Conservation (phyloP, 1,284 basidiomycete genomes). For the Tilletiaria anomala region DNA sequence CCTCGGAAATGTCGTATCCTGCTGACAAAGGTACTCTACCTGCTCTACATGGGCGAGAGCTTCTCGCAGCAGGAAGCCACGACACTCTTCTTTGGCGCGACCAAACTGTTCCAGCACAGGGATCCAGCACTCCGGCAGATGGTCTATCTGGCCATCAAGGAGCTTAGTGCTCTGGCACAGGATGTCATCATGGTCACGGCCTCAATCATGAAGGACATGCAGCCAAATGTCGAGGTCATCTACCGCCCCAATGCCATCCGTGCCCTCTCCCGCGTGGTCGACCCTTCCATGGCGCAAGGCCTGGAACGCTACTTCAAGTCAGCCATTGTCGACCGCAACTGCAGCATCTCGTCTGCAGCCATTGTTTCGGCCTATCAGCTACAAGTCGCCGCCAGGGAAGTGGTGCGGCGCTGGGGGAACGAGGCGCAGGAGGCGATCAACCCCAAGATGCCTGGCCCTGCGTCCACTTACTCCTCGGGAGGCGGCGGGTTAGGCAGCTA, state of each 20-base stretch:
- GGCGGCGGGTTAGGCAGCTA: slow-evolving; percentile 43
- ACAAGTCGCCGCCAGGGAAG: slow-evolving; percentile 79
- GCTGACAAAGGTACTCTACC: slow-evolving; percentile 87
- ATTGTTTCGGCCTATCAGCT: slow-evolving; percentile 95
- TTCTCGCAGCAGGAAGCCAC: slow-evolving; percentile 94
- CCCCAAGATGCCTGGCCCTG: slow-evolving; percentile 10
- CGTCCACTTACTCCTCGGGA: slow-evolving; percentile 3
- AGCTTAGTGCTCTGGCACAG: slow-evolving; percentile 85
- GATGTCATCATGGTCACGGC: slow-evolving; percentile 98
- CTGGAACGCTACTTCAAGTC: slow-evolving; percentile 99
- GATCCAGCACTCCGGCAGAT: slow-evolving; percentile 93
- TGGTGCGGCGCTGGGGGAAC: slow-evolving; percentile 79
- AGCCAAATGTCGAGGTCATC: slow-evolving; percentile 94
- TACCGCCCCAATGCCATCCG: slow-evolving; percentile 96
- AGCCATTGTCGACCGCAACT: slow-evolving; percentile 92
- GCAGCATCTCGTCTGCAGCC: slow-evolving; percentile 87
- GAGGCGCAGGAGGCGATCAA: slow-evolving; percentile 94
- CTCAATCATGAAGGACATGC: slow-evolving; percentile 99
- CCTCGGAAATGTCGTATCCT: slow-evolving; percentile 83
- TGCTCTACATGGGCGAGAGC: slow-evolving; percentile 88
- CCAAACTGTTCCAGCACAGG: slow-evolving; percentile 98
- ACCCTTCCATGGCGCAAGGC: slow-evolving; percentile 93
- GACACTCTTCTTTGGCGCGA: slow-evolving; percentile 94
- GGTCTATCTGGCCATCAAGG: slow-evolving; percentile 97
- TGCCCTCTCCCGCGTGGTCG: slow-evolving; percentile 88